phyloP scores from a whole-genome alignment of 2,329 filamentous ascomycete species.

The Ascochyta lentis region DNA sequence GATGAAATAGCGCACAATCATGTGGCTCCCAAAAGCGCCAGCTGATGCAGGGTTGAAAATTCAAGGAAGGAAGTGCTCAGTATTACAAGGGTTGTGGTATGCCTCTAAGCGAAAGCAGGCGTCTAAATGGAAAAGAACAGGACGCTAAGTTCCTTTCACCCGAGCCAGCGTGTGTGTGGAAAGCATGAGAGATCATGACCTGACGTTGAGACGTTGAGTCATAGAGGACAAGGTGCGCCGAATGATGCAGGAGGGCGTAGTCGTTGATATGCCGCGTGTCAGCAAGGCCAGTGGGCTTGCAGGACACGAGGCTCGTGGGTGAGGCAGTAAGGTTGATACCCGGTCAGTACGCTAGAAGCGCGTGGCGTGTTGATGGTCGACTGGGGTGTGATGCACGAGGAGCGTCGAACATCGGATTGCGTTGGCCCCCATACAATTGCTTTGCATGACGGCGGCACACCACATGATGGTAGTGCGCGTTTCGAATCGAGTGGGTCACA shows the following conservation, averaged over 20 bases:
- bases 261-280: slow-evolving; percentile 27
- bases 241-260: slow-evolving; percentile 23
- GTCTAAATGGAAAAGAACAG: slow-evolving; percentile 32
- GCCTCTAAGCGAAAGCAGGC: slow-evolving; percentile 30
- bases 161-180: slow-evolving; percentile 47
- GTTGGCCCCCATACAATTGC: slow-evolving; percentile 29
- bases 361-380: slow-evolving; percentile 7
- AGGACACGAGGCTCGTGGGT: slow-evolving; percentile 23
- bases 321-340: slow-evolving; percentile 27
- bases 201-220: slow-evolving; percentile 34
- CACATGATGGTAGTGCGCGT: slow-evolving; percentile 23
- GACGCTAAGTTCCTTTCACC: slow-evolving; percentile 40
- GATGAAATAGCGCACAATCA: slow-evolving; percentile 26
- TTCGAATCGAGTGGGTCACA: slow-evolving; percentile 23
- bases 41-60: slow-evolving; percentile 40
- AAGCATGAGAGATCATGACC: slow-evolving; percentile 31
- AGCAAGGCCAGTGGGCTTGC: slow-evolving; percentile 25
- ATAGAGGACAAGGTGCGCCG: slow-evolving; percentile 21
- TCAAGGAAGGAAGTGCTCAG: slow-evolving; percentile 38
- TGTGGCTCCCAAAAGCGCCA: slow-evolving; percentile 35
- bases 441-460: slow-evolving; percentile 33
- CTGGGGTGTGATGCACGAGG: slow-evolving; percentile 30
- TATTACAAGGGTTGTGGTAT: slow-evolving; percentile 42
- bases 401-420: slow-evolving; percentile 37
- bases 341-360: slow-evolving; percentile 20